A percentile compares a stretch with the other conserved stretches of the same genome.
phyloP scores from a whole-genome alignment of 208 protist species.

The Trypanosoma rangeli region DNA sequence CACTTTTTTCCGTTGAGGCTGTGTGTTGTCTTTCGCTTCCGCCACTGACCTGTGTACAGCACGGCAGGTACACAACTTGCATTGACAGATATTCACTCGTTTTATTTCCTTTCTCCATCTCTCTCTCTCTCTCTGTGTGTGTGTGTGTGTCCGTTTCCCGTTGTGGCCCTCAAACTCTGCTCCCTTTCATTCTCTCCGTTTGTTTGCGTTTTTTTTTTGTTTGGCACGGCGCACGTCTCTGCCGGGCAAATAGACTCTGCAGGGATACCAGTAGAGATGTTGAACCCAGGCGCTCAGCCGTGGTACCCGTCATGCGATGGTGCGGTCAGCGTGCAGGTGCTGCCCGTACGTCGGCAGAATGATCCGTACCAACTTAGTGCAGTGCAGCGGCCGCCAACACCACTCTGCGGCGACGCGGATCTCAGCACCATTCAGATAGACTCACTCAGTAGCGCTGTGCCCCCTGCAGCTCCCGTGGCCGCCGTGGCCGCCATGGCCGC shows the following conservation, averaged over 20 bases:
- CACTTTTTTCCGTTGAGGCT: no score
- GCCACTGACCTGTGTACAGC: neutral
- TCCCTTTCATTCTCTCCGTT: constrained; percentile 23
- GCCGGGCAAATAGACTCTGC: constrained; percentile 10
- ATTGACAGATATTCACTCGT: no score
- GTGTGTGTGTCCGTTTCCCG: constrained; percentile 2
- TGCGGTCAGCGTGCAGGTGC: neutral
- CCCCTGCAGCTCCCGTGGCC: neutral
- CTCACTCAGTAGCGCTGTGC: constrained; percentile 2
- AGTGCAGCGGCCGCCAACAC: constrained; percentile 20
- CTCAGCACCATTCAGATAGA: constrained; percentile 14
- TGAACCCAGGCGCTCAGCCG: constrained; percentile 42
- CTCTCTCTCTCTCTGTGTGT: constrained; percentile 13
- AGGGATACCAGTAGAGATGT: constrained; percentile 11
- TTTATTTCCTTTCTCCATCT: neutral
- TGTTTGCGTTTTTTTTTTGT: neutral
- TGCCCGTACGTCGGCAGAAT: constrained; percentile 21
- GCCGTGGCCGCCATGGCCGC: neutral
- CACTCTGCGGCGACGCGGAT: constrained; percentile 20
- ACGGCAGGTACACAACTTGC: no score
- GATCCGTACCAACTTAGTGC: constrained; percentile 19
- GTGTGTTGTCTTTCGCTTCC: no score
- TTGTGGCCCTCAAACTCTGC: no score
- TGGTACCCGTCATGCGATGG: constrained; percentile 31
- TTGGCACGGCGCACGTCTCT: neutral